A percentile compares a stretch with the other conserved stretches of the same genome.
These are phyloP conservation scores for Vitis amurensis DNA, from an alignment of 164 flowering plant species.

Conservation along the genomic window DNA sequence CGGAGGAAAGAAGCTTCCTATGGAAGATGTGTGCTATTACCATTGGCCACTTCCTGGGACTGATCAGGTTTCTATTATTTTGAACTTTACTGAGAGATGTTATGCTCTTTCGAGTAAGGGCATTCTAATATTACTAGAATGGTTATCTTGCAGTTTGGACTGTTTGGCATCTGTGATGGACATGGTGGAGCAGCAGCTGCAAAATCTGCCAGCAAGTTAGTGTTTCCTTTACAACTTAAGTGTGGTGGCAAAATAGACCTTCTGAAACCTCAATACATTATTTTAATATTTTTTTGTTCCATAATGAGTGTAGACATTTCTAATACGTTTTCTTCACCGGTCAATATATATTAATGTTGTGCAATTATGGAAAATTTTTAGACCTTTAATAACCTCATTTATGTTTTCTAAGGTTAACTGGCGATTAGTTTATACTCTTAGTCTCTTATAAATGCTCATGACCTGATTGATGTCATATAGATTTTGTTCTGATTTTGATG, in stretches of 20 bases:
- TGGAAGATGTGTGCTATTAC: constrained; percentile 94
- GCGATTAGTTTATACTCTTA: too few relatives aligned
- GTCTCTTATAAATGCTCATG: too few relatives aligned
- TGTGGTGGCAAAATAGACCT: not conserved
- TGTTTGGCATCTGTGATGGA: constrained; percentile 96
- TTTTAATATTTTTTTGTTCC: too few relatives aligned
- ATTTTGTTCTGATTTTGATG: too few relatives aligned
- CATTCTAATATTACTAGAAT: constrained; percentile 6
- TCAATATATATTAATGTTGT: too few relatives aligned
- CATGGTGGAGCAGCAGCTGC: constrained; percentile 97
- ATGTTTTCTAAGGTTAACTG: too few relatives aligned
- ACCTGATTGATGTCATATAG: too few relatives aligned
- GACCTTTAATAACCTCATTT: too few relatives aligned
- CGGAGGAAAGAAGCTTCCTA: constrained; percentile 87
- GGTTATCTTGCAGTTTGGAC: constrained; percentile 71
- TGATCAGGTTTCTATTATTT: constrained; percentile 60
- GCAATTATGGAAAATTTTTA: too few relatives aligned
- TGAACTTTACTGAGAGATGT: not conserved
- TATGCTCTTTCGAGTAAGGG: not conserved
- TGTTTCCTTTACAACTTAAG: constrained; percentile 12
- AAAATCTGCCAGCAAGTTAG: constrained; percentile 84
- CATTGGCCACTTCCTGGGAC: constrained; percentile 90
- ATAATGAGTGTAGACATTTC: too few relatives aligned
- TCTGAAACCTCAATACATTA: not conserved
- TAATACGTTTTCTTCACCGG: too few relatives aligned